Evolutionary conservation across 2,329 filamentous ascomycete genomes (phyloP), one percentile per base, ranked within the genome.

Genomic region (Aspergillus sp.): DNA sequence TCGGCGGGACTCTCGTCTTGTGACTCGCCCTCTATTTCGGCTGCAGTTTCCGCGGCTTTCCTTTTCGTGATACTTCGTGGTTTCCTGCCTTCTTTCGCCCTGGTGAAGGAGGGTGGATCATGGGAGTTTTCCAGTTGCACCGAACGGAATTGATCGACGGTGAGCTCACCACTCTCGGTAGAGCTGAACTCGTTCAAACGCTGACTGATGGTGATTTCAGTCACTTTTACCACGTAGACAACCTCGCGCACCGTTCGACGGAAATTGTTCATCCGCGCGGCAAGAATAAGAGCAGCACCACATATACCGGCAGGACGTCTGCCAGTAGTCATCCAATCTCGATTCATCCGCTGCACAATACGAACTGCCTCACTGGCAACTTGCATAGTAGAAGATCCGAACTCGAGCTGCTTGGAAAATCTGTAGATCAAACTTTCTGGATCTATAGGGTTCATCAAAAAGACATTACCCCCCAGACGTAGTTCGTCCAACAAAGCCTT

Each of bases 251-350:
- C 83, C 0, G 90, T 95, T 12, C 93, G 84, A 36, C 91, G 86
- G 62, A 94, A 98, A 67, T 97, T 97, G 77, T 96, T 95, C 86
- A 97, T 97, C 41, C 93, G 86, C 7, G 93, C 91, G 6, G 93
- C 93, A 64, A 98, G 85, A 48, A 98, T 87, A 38, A 98, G 78
- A 53, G 90, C 95, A 9, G 93, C 93, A 49, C 93, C 93, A 64
- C 90, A 96, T 43, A 97, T 85, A 53, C 93, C 93, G 6, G 91
- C 91, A 11, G 93, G 93, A 33, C 93, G 85, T 59, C 93, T 86
- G 56, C 93, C 93, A 62, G 90, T 89, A 37, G 90, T 85, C 81
- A 98, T 97, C 90, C 93, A 97, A 69, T 98, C 93, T 42, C 88
- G 78, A 52, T 88, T 90, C 93, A 98, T 97, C 49, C 93, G 85